These are phyloP conservation scores for Alternaria postmessia DNA, from an alignment of 2,329 filamentous ascomycete genomes.

Conservation along the genomic window DNA sequence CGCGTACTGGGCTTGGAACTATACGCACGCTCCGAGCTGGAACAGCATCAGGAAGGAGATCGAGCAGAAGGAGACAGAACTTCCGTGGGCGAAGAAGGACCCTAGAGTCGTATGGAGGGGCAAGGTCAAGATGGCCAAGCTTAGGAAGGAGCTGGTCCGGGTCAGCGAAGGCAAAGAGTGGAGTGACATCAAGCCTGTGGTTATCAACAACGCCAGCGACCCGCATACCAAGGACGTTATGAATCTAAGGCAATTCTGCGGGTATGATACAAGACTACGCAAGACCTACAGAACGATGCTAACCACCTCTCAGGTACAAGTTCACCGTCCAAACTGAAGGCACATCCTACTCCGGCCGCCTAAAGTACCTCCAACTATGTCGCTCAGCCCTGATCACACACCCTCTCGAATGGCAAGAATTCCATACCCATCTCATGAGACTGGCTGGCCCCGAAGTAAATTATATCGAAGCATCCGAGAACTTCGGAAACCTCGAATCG, in stretches of 20 bases:
- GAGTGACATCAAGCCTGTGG: conserved; percentile 47
- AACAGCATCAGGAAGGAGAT: conserved; percentile 45
- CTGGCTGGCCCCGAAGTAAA: conserved; percentile 43
- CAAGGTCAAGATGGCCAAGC: conserved; percentile 44
- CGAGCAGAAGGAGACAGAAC: conserved; percentile 28
- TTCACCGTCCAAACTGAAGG: conserved; percentile 64
- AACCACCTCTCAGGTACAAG: conserved; percentile 53
- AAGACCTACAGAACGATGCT: not conserved
- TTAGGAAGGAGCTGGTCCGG: conserved; percentile 39
- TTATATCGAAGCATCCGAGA: conserved; percentile 44
- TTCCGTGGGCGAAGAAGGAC: conserved; percentile 42
- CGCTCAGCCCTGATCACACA: conserved; percentile 45
- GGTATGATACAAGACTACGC: conserved; percentile 22
- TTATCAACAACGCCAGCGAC: conserved; percentile 44
- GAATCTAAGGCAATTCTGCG: conserved; percentile 45
- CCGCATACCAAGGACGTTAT: conserved; percentile 45
- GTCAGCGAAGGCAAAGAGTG: conserved; percentile 41
- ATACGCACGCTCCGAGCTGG: conserved; percentile 46
- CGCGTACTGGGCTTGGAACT: conserved; percentile 48
- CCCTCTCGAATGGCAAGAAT: conserved; percentile 46
- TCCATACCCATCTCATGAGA: conserved; percentile 45
- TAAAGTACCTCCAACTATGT: conserved; percentile 64
- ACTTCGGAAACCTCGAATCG: conserved; percentile 42
- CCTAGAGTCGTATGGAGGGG: conserved; percentile 44
- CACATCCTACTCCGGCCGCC: conserved; percentile 61